phyloP scores from a whole-genome alignment of 2,329 filamentous ascomycete species.

The Dryadomyces sulphureus region DNA sequence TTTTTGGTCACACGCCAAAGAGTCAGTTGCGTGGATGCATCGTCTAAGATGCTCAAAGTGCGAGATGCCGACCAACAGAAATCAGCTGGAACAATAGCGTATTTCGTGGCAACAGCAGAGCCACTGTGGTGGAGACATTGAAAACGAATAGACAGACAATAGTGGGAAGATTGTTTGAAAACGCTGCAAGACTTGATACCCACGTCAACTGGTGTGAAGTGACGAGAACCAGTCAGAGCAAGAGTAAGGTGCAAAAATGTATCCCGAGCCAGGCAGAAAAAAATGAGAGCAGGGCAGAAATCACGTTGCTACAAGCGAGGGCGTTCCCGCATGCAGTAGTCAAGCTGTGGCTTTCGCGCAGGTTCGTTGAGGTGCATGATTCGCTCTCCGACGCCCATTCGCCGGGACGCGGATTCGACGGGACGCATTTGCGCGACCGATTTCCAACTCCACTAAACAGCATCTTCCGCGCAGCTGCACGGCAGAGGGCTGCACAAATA shows the following conservation, averaged over 20 bases:
- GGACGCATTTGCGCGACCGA: conserved; percentile 5
- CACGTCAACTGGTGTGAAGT: neutral
- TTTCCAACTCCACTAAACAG: conserved; percentile 1
- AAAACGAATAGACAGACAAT: neutral
- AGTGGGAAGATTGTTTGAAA: neutral
- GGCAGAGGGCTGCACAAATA: conserved; percentile 4
- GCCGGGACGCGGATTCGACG: conserved; percentile 1
- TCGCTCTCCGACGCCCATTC: neutral
- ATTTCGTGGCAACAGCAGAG: neutral
- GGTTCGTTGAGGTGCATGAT: neutral
- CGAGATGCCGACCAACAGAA: neutral
- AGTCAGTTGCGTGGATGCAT: too few species aligned
- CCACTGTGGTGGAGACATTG: neutral
- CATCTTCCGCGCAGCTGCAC: neutral
- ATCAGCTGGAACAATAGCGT: neutral
- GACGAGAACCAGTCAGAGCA: neutral
- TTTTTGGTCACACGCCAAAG: too few species aligned
- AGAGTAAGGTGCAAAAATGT: too few species aligned
- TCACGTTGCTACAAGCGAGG: neutral
- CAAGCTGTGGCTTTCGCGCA: neutral
- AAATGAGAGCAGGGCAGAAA: neutral
- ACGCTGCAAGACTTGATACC: neutral
- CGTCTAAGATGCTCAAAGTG: neutral
- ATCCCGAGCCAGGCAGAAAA: too few species aligned
- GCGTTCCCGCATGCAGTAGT: neutral